Base-by-base conservation (phyloP, 352 stramenopile genomes). In the Phytophthora tubulina region DNA sequence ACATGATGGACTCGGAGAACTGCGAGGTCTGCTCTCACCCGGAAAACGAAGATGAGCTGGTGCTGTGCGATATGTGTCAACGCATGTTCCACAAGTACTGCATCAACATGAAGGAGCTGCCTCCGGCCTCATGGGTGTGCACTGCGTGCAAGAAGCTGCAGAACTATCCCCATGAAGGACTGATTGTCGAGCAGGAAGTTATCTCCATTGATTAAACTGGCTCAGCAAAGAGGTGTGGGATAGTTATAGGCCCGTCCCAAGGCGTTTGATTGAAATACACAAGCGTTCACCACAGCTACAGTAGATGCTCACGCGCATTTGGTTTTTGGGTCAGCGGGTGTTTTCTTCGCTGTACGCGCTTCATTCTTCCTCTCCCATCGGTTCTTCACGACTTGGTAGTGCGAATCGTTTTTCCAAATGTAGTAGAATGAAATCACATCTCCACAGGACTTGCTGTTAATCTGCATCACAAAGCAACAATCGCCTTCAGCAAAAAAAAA, bases 361-460 rank as follows among this genome's bases (percentile, higher is more conserved):
- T 82, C 72, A 38, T 79, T 76, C 45, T 79, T 81, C 58, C 88
- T 89, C 53, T 90, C 82, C 84, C 84, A 93, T 17, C 87, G 82
- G 45, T 89, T 92, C 63, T 94, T 94, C 31, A 94, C 80, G 21
- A 89, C 77, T 80, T 92, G 79, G 63, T 93, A 94, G 50, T 95
- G 86, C n/a, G 81, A 80, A 72, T 94, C 86, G 39, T 92, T 93
- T 73, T 96, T 96, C 89, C 89, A 96, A 44, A 95, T 55, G 69
- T 96, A 96, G 70, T 95, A 96, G 58, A 96, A 89, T 38, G 88
- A 84, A 52, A 96, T 82, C 21, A 93, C 85, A 32, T 96, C 83
- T 59, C 72, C 62, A 53, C 81, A 93, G 13, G 84, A 81, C 58
- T 96, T 96, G 44, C 68, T 86, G 7, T 63, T 70, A 50, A 95